Conservation (phyloP, 805 yeast genomes). For the Kurtzmaniella cleridarum region DNA sequence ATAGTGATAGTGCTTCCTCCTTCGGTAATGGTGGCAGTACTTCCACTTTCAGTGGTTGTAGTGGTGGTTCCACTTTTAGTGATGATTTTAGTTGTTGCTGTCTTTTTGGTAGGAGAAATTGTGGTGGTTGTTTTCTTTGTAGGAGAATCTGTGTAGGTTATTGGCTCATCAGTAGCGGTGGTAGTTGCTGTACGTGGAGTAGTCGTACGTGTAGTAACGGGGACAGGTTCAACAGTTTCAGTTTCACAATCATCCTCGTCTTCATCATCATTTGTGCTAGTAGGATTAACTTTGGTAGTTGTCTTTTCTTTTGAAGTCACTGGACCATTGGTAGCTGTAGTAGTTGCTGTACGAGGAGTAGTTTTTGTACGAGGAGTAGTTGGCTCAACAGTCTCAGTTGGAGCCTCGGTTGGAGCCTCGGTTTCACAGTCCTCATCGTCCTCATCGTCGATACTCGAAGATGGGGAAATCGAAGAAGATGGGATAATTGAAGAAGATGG, state of each 20-base stretch:
- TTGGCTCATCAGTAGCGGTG: constrained; percentile 1
- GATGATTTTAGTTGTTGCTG: constrained; percentile 2
- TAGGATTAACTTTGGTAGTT: not conserved
- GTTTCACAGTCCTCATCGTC: constrained; percentile 2
- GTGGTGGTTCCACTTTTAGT: constrained; percentile 2
- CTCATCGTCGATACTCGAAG: constrained; percentile 2
- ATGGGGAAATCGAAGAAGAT: not conserved
- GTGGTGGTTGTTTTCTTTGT: not conserved
- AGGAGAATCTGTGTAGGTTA: not conserved
- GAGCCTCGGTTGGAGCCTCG: not conserved
- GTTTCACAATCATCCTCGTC: constrained; percentile 8
- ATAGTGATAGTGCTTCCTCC: constrained; percentile 5
- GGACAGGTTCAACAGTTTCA: constrained; percentile 5
- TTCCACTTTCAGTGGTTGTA: too few relatives aligned
- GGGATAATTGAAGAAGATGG: constrained; percentile 2
- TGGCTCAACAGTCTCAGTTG: constrained; percentile 4
- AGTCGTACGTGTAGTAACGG: constrained; percentile 2
- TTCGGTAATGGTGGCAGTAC: constrained; percentile 4
- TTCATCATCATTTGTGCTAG: not conserved
- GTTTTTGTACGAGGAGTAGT: not conserved
- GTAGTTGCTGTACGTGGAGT: constrained; percentile 3
- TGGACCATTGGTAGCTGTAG: too few relatives aligned
- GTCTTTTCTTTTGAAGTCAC: not conserved
- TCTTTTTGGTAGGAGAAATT: constrained; percentile 1
- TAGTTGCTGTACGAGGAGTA: not conserved